phyloP scores from a whole-genome alignment of 257 asterid species.

The Solanum pimpinellifolium region DNA sequence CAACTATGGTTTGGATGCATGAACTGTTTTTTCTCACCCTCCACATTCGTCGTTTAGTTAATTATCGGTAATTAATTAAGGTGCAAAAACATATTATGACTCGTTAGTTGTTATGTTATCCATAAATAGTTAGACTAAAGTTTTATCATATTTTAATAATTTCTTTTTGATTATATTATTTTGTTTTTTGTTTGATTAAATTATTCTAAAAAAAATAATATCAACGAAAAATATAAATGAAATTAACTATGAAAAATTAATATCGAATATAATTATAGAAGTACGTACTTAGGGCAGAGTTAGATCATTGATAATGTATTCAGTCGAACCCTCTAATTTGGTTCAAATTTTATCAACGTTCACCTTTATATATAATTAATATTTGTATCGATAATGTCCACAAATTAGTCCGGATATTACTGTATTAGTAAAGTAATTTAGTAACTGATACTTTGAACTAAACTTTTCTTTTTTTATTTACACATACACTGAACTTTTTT shows the following conservation, averaged over 20 bases:
- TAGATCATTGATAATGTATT: too few species aligned
- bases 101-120: not conserved
- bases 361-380: not conserved
- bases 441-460: not conserved
- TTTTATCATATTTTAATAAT: not conserved
- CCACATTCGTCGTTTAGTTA: not conserved
- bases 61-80: not conserved
- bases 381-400: not conserved
- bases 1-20: not conserved
- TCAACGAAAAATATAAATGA: not conserved
- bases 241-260: too few species aligned
- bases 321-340: rapidly evolving
- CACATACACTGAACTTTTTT: not conserved
- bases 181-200: not conserved
- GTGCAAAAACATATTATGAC: not conserved
- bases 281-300: rapidly evolving
- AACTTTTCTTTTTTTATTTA: not conserved
- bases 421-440: not conserved
- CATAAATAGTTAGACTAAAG: not conserved
- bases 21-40: not conserved
- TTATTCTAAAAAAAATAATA: too few species aligned
- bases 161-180: not conserved
- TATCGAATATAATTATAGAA: too few species aligned
- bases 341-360: not conserved
- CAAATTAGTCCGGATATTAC: not conserved